Percentiles rank a stretch among this genome's conserved stretches.
Evolutionary conservation across 495 filamentous ascomycete species (phyloP).

Genomic region (Sordaria brevicollis): DNA sequence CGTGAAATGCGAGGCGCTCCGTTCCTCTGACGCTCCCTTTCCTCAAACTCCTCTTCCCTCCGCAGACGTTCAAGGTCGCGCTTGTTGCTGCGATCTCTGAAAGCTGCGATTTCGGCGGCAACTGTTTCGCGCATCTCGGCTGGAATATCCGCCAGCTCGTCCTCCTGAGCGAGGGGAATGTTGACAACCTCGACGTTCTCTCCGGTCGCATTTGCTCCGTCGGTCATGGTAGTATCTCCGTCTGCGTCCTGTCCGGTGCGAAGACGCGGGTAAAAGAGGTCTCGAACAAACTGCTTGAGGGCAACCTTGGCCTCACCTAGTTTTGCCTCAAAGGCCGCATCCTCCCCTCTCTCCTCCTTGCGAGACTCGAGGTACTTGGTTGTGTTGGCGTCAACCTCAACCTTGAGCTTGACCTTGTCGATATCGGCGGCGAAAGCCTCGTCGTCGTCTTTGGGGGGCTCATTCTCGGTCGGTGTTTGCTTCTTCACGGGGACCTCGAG

Average conservation of each 20-base stretch:
- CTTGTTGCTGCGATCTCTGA: conserved; percentile 79
- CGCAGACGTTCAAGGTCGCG: conserved; percentile 80
- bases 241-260: conserved; percentile 42
- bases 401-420: conserved; percentile 59
- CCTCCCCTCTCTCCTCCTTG: conserved; percentile 52
- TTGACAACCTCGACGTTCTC: conserved; percentile 76
- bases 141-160: conserved; percentile 92
- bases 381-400: conserved; percentile 75
- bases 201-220: conserved; percentile 43
- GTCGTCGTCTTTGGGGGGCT: conserved; percentile 32
- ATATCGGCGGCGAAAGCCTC: conserved; percentile 47
- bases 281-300: conserved; percentile 55
- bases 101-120: conserved; percentile 86
- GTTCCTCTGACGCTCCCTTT: conserved; percentile 68
- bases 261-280: conserved; percentile 61
- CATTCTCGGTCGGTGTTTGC: conserved; percentile 41
- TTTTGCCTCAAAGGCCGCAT: conserved; percentile 55
- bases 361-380: conserved; percentile 73
- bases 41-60: conserved; percentile 85
- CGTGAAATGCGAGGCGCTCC: conserved; percentile 53
- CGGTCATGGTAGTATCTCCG: conserved; percentile 60
- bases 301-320: conserved; percentile 52
- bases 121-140: conserved; percentile 96
- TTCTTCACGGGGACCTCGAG: conserved; percentile 77
- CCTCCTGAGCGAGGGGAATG: conserved; percentile 79